Conservation (phyloP, 129 eudicot species). For the Chrysanthemum makinoi region DNA sequence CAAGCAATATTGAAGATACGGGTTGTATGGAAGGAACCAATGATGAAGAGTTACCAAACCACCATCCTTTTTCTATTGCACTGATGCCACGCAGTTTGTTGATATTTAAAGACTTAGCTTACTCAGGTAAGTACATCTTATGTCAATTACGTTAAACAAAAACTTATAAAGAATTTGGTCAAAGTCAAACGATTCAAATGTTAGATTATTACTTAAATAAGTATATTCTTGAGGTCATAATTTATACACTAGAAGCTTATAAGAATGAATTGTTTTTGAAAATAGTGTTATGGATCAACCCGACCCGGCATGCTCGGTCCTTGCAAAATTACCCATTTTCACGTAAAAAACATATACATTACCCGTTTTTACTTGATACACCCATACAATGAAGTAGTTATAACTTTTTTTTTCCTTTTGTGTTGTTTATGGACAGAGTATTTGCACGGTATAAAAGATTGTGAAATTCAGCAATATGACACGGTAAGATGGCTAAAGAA, state of each 20-base stretch:
- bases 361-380: no score
- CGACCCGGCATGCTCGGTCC: no score
- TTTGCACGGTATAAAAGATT: slow-evolving; percentile 84
- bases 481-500: slow-evolving; percentile 44
- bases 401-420: not conserved
- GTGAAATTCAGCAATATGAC: slow-evolving; percentile 51
- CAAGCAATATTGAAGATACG: slow-evolving; percentile 7
- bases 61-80: slow-evolving; percentile 62
- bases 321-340: no score
- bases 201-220: no score
- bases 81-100: slow-evolving; percentile 87
- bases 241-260: no score
- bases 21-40: not conserved
- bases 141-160: no score
- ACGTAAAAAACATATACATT: no score
- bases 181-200: no score
- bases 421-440: slow-evolving; percentile 45
- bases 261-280: no score
- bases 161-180: no score
- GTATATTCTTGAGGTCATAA: no score
- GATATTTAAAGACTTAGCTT: slow-evolving; percentile 81
- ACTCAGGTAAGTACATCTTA: slow-evolving; percentile 52
- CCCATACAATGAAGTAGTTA: not conserved
- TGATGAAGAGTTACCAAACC: slow-evolving; percentile 22
- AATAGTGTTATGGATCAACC: no score